Conservation (phyloP, 169 alveolate genomes). For the Cryptosporidium canis region DNA sequence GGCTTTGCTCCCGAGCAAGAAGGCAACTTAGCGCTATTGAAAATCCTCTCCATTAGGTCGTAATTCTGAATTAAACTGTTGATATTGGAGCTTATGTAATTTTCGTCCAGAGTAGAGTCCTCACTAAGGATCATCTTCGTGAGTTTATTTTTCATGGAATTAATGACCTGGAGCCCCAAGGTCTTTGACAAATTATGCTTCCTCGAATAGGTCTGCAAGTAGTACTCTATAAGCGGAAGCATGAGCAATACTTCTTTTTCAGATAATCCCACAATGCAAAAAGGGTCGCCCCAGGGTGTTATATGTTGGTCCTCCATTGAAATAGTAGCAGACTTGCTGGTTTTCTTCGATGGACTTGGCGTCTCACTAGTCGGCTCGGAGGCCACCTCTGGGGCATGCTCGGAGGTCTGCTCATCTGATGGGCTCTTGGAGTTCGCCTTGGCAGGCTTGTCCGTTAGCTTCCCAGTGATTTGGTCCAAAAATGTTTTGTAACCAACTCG, state of each 20-base stretch:
- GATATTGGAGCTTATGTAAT: conserved; percentile 34
- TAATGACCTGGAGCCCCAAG: conserved; percentile 14
- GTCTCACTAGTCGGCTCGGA: background rate
- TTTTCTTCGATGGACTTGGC: conserved; percentile 4
- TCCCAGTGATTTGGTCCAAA: conserved; percentile 52
- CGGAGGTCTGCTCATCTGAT: background rate
- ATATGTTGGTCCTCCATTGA: background rate
- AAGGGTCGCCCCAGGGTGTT: conserved; percentile 54
- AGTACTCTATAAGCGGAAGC: conserved; percentile 29
- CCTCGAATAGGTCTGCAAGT: conserved; percentile 25
- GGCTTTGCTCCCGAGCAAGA: background rate
- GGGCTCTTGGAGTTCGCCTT: background rate
- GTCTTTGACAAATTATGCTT: conserved; percentile 19
- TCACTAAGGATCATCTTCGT: conserved; percentile 35
- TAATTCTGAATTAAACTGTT: background rate
- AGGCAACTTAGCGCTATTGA: background rate
- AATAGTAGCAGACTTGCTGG: background rate
- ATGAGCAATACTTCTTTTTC: conserved; percentile 13
- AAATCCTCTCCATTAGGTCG: conserved; percentile 28
- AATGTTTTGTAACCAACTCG: conserved; percentile 47
- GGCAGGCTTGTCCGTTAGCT: background rate
- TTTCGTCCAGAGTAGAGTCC: conserved; percentile 42
- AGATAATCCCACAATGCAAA: conserved; percentile 11
- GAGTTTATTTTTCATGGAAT: conserved; percentile 25
- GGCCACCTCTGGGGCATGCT: background rate